Percentiles rank a stretch among this genome's conserved stretches.
These are phyloP conservation scores for Sordariomycetes sp. DNA, from an alignment of 2,329 filamentous ascomycete genomes.

Conservation along the genomic window DNA sequence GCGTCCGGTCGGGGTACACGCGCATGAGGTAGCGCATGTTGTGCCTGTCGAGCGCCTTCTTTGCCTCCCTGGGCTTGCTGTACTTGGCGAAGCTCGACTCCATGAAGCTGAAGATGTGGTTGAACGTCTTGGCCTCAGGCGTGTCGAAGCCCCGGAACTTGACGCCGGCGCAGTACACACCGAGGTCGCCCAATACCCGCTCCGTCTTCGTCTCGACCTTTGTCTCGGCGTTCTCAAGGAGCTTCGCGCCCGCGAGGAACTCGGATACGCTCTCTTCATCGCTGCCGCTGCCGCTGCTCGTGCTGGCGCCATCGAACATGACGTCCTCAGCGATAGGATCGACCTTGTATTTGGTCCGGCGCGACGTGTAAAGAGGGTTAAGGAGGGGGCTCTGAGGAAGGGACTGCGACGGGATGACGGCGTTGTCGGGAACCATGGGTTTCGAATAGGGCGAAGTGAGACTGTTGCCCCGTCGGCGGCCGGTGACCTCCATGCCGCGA, in stretches of 20 bases:
- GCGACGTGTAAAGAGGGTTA: slow-evolving; percentile 35
- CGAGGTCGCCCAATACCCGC: slow-evolving; percentile 69
- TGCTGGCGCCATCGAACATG: background rate
- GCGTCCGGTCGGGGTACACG: slow-evolving; percentile 76
- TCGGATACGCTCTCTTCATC: slow-evolving; percentile 56
- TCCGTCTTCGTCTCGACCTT: slow-evolving; percentile 74
- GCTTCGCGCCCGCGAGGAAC: slow-evolving; percentile 52
- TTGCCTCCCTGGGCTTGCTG: slow-evolving; percentile 61
- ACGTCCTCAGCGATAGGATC: slow-evolving; percentile 42
- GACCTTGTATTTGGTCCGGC: slow-evolving; percentile 36
- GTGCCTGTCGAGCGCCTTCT: slow-evolving; percentile 71
- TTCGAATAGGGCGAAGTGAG: slow-evolving; percentile 58
- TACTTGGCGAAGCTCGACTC: slow-evolving; percentile 78
- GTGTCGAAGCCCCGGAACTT: slow-evolving; percentile 75
- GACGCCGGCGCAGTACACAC: slow-evolving; percentile 60
- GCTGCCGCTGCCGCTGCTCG: slow-evolving; percentile 1
- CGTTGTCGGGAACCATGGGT: slow-evolving; percentile 39
- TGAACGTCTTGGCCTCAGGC: slow-evolving; percentile 70
- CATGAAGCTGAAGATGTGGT: slow-evolving; percentile 92
- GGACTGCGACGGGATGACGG: slow-evolving; percentile 32
- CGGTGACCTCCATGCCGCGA: slow-evolving; percentile 26
- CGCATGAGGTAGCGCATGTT: slow-evolving; percentile 88
- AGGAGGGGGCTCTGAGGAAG: slow-evolving; percentile 41
- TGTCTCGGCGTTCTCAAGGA: slow-evolving; percentile 48
- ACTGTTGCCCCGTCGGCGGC: slow-evolving; percentile 51